Base-by-base conservation (phyloP, 805 yeast genomes). In the Lachancea lanzarotensis region DNA sequence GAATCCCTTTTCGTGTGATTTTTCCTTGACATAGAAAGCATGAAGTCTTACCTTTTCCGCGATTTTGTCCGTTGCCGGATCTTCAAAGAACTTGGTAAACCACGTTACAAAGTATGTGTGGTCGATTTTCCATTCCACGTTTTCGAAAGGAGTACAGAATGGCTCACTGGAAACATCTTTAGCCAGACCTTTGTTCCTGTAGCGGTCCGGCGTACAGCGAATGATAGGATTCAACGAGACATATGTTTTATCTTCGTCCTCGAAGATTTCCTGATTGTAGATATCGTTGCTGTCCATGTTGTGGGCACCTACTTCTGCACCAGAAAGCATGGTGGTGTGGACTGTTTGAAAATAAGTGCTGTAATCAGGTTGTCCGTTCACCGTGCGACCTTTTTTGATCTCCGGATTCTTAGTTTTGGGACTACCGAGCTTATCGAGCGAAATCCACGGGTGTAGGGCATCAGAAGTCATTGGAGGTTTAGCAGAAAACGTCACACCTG, bases 331-430 rank as follows among this genome's bases (percentile, higher is more conserved):
- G 11, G 71, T 60, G 0, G 88, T 81, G 3, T 80, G 71, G 0
- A 82, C 81, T 2, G 86, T 78, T 55, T 85, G 78, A 69, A 87
- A 88, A 65, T 79, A 85, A 1, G 91, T 85, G 5, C 81, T 77
- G 54, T 84, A 83, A 42, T 79, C 79, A 12, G 96, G 96, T 13
- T 72, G 69, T 5, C 76, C 79, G 40, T 84, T 75, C 52, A 78
- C 75, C 27, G 83, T 80, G 42, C 65, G 67, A 10, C 95, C 95
- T 52, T 82, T 79, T 53, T 87, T 86, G 57, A 79, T 56, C 56
- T 85, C 74, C 2, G 96, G 96, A 34, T 68, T 72, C 40, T 88
- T 77, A 0, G 95, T 87, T 60, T 82, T 81, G 43, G 96, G 95
- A 9, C 73, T 63, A 15, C 96, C 96, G 49, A 82, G 78, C 50